phyloP scores from a whole-genome alignment of 176 grass and related monocot species.

The Oryza meyeriana region DNA sequence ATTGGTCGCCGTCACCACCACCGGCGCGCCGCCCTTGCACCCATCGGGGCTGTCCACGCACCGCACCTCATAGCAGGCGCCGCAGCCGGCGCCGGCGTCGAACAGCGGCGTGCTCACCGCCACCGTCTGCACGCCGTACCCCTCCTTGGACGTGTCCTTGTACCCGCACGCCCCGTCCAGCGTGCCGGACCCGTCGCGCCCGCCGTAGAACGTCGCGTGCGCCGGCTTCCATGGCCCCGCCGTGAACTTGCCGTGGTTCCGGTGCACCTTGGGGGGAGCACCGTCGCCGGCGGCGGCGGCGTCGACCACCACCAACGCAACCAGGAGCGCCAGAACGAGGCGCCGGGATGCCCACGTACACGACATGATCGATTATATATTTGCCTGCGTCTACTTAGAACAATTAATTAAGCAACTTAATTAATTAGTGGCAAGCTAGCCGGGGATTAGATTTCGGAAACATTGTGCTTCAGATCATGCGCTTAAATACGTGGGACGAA shows the following conservation, averaged over 20 bases:
- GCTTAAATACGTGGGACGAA: not conserved
- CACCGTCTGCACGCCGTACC: constrained; percentile 76
- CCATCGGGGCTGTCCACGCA: constrained; percentile 56
- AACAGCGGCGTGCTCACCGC: constrained; percentile 70
- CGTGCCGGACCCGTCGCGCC: constrained; percentile 51
- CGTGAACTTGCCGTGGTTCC: constrained; percentile 59
- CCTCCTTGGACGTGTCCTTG: constrained; percentile 58
- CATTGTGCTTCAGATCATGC: not conserved
- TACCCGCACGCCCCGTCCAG: constrained; percentile 69
- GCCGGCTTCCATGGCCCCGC: constrained; percentile 43
- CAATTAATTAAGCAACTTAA: not conserved
- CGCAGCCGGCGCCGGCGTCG: constrained; percentile 57
- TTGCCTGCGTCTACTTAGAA: not conserved
- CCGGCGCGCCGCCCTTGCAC: constrained; percentile 41
- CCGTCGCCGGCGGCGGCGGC: not conserved
- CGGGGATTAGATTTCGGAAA: not conserved
- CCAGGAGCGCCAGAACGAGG: not conserved
- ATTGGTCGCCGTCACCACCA: constrained; percentile 61
- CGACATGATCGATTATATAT: not conserved
- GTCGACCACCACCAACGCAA: not conserved
- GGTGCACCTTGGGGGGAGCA: constrained; percentile 11
- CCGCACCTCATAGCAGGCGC: constrained; percentile 74
- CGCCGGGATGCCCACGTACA: not conserved
- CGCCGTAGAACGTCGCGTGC: constrained; percentile 79
- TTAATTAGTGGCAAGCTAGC: too few relatives aligned